Conservation (phyloP, 164 flowering plant species). For the Vitis rupestris region DNA sequence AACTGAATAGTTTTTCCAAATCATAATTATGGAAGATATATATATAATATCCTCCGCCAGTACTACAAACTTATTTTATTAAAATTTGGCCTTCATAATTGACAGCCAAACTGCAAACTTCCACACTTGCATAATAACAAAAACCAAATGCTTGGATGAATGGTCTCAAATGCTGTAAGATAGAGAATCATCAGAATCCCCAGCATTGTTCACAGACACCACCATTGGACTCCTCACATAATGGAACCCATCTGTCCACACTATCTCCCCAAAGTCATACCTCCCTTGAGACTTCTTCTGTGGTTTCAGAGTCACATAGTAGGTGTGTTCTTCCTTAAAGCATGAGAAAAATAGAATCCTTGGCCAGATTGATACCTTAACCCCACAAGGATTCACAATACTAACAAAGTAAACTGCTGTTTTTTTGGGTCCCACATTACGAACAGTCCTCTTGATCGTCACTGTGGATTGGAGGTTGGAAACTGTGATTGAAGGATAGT, state of each 20-base stretch:
- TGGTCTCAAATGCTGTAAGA: background rate
- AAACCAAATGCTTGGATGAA: no score
- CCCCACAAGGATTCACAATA: conserved; percentile 47
- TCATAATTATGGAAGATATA: no score
- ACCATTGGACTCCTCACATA: conserved; percentile 59
- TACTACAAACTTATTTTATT: no score
- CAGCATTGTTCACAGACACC: conserved; percentile 37
- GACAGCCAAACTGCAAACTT: no score
- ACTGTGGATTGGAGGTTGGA: conserved; percentile 33
- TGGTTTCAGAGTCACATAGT: conserved; percentile 54
- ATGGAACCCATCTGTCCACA: conserved; percentile 59
- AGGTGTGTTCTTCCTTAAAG: conserved; percentile 33
- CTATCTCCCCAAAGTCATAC: conserved; percentile 65
- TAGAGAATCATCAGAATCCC: background rate
- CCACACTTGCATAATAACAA: no score
- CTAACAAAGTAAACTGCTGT: conserved; percentile 40
- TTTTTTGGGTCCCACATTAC: conserved; percentile 40
- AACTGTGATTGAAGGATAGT: conserved; percentile 62
- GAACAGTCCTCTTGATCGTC: conserved; percentile 51
- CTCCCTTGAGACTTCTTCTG: conserved; percentile 50
- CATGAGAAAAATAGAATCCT: conserved; percentile 36
- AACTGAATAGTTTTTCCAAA: no score
- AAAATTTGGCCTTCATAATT: no score
- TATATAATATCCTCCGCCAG: no score
- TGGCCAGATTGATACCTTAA: conserved; percentile 61